These are phyloP conservation scores for Omphalotus guepiniiformis DNA, from an alignment of 768 basidiomycete genomes.

Conservation along the genomic window DNA sequence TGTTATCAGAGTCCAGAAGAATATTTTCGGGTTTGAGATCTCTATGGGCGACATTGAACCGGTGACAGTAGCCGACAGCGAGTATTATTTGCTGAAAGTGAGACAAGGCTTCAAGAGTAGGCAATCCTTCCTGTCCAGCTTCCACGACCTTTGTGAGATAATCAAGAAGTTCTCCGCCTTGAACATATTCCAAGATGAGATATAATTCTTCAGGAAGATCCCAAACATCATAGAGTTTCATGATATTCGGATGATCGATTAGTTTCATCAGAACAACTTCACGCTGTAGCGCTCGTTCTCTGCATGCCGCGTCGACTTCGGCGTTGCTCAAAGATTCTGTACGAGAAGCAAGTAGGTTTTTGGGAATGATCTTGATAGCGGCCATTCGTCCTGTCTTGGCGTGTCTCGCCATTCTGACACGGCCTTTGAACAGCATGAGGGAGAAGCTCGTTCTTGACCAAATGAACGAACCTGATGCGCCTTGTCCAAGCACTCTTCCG, in stretches of 20 bases:
- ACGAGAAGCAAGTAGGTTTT: slow-evolving; percentile 61
- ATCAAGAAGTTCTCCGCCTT: slow-evolving; percentile 94
- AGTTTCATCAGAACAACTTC: slow-evolving; percentile 99
- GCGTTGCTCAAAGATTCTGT: slow-evolving; percentile 60
- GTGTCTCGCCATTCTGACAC: slow-evolving; percentile 86
- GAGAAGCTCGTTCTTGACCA: neutral
- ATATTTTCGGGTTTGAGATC: slow-evolving; percentile 96
- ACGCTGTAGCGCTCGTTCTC: slow-evolving; percentile 77
- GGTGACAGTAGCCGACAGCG: slow-evolving; percentile 89
- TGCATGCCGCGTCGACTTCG: slow-evolving; percentile 72
- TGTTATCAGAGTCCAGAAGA: slow-evolving; percentile 74
- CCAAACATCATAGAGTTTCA: slow-evolving; percentile 96
- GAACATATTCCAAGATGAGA: slow-evolving; percentile 91
- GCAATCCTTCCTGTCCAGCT: slow-evolving; percentile 11
- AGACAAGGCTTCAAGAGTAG: slow-evolving; percentile 65
- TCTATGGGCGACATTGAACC: slow-evolving; percentile 91
- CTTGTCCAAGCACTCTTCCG: slow-evolving; percentile 79
- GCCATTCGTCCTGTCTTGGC: slow-evolving; percentile 86
- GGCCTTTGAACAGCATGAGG: slow-evolving; percentile 46
- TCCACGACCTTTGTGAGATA: slow-evolving; percentile 41
- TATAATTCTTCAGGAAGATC: slow-evolving; percentile 87
- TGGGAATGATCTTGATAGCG: slow-evolving; percentile 92
- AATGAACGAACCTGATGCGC: slow-evolving; percentile 59
- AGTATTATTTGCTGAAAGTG: slow-evolving; percentile 94
- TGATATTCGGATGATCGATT: slow-evolving; percentile 90